Base-by-base conservation (phyloP, 116 monocot species). In the Zostera marina region DNA sequence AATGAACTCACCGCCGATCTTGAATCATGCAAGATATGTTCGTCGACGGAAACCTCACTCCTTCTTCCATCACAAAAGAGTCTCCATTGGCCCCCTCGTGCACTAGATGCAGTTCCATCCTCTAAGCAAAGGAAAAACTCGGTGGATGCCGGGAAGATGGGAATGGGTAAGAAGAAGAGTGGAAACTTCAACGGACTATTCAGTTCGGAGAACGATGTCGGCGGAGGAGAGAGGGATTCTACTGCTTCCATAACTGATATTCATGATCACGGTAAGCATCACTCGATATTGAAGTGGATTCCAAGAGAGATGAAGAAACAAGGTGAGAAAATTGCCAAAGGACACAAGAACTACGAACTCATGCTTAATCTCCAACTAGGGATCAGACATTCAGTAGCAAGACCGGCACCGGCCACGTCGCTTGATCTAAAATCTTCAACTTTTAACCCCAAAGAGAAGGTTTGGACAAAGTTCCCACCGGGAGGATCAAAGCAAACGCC, bases 351-450 rank as follows among this genome's bases (percentile, higher is more conserved):
- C 56, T 98, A 98, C 23, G 90, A 90, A 9, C 85, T 90, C 47
- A 98, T 98, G 90, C 90, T 98, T 45, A 90, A 98, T 70, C 81
- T 98, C 41, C 96, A 98, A 61, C 82, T 98, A 10, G 96, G 96
- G 4, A 86, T 98, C 70, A 98, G 89, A 61, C 83, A 98, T 75
- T 90, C 98, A 7, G 98, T 98, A 0, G 98, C 90, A 45, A 90
- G 63, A 55, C 81, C 74, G 57, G 66, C 72, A 5, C 72, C 78
- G 53, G 68, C 72, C 19, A 66, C 71, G 14, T 70, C 78, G 1
- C 72, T 85, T 61, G 86, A 90, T 68, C 72, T 90, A 32, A 98
- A 90, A 59, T 53, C 83, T 13, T 80, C 98, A 11, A 83, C 86
- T 0, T 98, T 98, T 40, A 86, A 98, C 47, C 86, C 98, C 1